Percentiles rank a stretch among this genome's conserved stretches.
These are phyloP conservation scores for Pneumocystis carinii DNA, from an alignment of 1,139 yeast species.

Conservation along the genomic window DNA sequence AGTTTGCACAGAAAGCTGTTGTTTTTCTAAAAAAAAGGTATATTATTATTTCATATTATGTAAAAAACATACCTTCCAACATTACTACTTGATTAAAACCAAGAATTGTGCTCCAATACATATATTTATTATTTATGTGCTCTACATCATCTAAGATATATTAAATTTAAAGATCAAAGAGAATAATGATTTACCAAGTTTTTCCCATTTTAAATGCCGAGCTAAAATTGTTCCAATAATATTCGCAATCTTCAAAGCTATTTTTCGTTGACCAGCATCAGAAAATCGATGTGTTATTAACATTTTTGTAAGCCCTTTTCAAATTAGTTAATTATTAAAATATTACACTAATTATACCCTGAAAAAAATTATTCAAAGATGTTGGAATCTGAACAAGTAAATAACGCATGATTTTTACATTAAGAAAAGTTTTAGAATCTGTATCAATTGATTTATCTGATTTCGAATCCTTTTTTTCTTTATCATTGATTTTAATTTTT, in stretches of 20 bases:
- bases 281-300: constrained; percentile 18
- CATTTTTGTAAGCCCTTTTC: constrained; percentile 14
- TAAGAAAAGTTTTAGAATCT: constrained; percentile 16
- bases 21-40: constrained; percentile 14
- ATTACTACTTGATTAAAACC: constrained; percentile 12
- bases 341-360: constrained; percentile 13
- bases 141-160: constrained; percentile 2
- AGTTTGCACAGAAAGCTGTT: constrained; percentile 2
- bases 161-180: constrained; percentile 1
- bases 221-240: constrained; percentile 20
- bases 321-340: not conserved
- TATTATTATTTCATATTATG: not conserved
- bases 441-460: constrained; percentile 18
- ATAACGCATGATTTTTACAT: constrained; percentile 21
- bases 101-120: constrained; percentile 13
- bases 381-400: constrained; percentile 19
- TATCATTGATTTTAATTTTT: constrained; percentile 17
- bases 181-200: constrained; percentile 9
- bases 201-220: constrained; percentile 17
- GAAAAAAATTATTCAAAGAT: constrained; percentile 20
- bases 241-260: constrained; percentile 22
- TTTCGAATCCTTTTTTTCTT: constrained; percentile 16
- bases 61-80: constrained; percentile 16
- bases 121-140: constrained; percentile 11
- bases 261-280: constrained; percentile 17